These are phyloP conservation scores for Dissophora globulifera DNA, from an alignment of 192 early-diverging fungal species.

Conservation along the genomic window DNA sequence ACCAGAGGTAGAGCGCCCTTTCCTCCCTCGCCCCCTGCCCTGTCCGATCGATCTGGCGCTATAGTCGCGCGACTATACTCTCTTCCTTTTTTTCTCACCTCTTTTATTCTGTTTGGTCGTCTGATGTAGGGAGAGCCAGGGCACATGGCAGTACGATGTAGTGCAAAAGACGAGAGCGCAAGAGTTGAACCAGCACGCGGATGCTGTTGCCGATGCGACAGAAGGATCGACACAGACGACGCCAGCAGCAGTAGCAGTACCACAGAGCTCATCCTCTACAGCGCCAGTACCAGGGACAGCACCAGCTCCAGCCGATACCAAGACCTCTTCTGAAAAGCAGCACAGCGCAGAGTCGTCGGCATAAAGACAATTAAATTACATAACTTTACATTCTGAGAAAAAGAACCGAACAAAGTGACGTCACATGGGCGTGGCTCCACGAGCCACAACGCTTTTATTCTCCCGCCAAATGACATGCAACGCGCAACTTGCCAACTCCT, in stretches of 20 bases:
- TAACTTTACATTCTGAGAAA: no score
- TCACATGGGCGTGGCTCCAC: no score
- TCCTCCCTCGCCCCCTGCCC: not conserved
- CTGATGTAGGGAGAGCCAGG: slow-evolving; percentile 39
- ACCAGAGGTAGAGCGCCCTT: slow-evolving; percentile 22
- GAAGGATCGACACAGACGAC: not conserved
- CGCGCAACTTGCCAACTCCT: no score
- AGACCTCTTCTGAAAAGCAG: no score
- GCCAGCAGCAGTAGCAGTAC: not conserved
- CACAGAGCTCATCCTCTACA: not conserved
- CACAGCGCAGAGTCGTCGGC: no score
- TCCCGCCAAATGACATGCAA: no score
- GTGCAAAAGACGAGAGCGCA: slow-evolving; percentile 44
- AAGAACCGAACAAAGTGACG: no score
- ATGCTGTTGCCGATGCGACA: slow-evolving; percentile 12
- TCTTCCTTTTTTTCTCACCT: not conserved
- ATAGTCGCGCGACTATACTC: not conserved
- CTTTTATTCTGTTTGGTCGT: not conserved
- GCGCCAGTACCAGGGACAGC: not conserved
- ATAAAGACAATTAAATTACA: no score
- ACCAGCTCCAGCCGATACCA: no score
- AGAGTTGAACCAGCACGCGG: slow-evolving; percentile 32
- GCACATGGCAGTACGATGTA: slow-evolving; percentile 47
- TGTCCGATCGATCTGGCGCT: not conserved
- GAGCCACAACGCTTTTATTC: no score